A percentile compares a stretch with the other conserved stretches of the same genome.
Conservation (phyloP, 345 rosid genomes). For the Gossypium longicalyx region DNA sequence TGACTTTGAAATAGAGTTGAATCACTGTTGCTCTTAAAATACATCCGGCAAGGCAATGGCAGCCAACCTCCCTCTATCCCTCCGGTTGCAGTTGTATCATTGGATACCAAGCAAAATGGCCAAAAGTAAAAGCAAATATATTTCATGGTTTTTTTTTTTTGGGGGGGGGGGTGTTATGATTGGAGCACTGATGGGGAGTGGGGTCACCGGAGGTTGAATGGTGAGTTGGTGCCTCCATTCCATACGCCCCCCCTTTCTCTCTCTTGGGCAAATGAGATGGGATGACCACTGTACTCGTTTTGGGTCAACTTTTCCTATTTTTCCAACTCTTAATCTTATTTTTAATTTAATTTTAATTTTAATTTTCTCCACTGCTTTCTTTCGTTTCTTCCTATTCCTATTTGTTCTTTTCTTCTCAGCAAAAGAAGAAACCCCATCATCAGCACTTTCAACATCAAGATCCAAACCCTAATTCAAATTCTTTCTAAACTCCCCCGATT, state of each 20-base stretch:
- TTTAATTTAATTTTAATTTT: background rate
- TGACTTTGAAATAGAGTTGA: no score
- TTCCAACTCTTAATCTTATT: background rate
- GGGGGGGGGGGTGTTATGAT: background rate
- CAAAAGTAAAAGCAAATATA: no score
- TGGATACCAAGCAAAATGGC: no score
- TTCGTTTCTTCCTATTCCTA: background rate
- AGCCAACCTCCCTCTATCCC: no score
- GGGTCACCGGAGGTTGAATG: slow-evolving; percentile 22
- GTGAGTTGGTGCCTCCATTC: slow-evolving; percentile 11
- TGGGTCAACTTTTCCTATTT: slow-evolving; percentile 23
- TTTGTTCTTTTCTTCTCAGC: background rate
- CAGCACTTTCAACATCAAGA: background rate
- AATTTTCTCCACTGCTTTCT: background rate
- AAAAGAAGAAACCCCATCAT: background rate
- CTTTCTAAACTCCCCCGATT: background rate
- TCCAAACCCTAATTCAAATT: slow-evolving; percentile 8
- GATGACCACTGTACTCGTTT: background rate
- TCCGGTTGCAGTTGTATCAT: no score
- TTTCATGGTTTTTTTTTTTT: background rate
- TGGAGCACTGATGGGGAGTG: background rate
- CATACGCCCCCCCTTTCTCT: background rate
- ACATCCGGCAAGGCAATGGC: no score
- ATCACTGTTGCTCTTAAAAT: no score
- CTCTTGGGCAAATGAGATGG: background rate